A percentile compares a stretch with the other conserved stretches of the same genome.
Conservation (phyloP, 164 flowering plant genomes). For the Akebia trifoliata region DNA sequence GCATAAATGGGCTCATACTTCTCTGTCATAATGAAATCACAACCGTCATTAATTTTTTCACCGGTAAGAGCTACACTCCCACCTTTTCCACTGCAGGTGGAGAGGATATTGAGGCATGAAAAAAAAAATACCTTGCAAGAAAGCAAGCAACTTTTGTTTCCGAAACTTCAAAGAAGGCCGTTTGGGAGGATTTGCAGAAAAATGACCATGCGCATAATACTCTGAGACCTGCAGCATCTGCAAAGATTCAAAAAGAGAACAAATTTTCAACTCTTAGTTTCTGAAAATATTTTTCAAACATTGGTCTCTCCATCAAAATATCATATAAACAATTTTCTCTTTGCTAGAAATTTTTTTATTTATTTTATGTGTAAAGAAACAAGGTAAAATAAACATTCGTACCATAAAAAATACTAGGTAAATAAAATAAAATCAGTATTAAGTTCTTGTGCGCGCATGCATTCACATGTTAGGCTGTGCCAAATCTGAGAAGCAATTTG, state of each 20-base stretch:
- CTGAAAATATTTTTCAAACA: no score
- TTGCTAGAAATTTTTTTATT: neutral
- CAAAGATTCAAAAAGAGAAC: neutral
- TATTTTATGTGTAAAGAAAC: no score
- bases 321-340: neutral
- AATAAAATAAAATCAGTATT: no score
- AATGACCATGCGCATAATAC: conserved; percentile 42
- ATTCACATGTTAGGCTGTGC: no score
- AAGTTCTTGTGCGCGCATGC: no score
- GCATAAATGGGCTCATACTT: conserved; percentile 82
- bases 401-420: no score
- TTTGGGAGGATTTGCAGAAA: conserved; percentile 45
- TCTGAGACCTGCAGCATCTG: conserved; percentile 79
- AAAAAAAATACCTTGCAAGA: conserved; percentile 55
- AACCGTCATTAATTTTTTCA: neutral
- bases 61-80: neutral
- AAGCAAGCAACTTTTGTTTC: conserved; percentile 68
- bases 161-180: conserved; percentile 58
- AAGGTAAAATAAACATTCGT: no score
- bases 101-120: neutral
- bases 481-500: no score
- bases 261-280: neutral
- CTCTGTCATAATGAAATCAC: conserved; percentile 40
- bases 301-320: conserved; percentile 1
- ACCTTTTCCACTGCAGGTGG: neutral